A percentile compares a stretch with the other conserved stretches of the same genome.
Conservation (phyloP, 805 yeast species). For the Starmerella asiatica region DNA sequence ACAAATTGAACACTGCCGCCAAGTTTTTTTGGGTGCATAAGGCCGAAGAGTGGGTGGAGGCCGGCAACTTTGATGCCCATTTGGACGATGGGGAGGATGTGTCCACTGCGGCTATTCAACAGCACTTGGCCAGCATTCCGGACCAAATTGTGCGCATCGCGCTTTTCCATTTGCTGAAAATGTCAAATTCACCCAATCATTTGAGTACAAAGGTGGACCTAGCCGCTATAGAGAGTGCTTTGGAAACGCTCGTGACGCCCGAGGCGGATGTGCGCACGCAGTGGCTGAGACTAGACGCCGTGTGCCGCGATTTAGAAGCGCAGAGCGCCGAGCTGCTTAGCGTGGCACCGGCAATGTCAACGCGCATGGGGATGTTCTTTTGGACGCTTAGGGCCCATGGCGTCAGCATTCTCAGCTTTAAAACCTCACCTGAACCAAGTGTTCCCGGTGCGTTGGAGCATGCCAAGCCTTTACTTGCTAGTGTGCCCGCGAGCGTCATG, state of each 20-base stretch:
- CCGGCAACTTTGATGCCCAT: slow-evolving; percentile 7
- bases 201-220: too few relatives aligned
- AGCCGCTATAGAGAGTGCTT: background rate
- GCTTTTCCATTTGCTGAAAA: background rate
- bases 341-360: slow-evolving; percentile 28
- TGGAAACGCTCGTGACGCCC: background rate
- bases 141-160: slow-evolving; percentile 1
- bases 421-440: background rate
- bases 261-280: slow-evolving; percentile 32
- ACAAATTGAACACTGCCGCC: slow-evolving; percentile 13
- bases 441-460: slow-evolving; percentile 1
- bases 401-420: slow-evolving; percentile 5
- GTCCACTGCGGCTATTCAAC: background rate
- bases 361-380: slow-evolving; percentile 3
- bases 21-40: slow-evolving; percentile 1
- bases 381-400: slow-evolving; percentile 15
- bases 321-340: slow-evolving; percentile 48
- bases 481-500: slow-evolving; percentile 1
- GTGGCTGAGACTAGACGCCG: slow-evolving; percentile 56
- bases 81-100: slow-evolving; percentile 6
- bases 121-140: background rate
- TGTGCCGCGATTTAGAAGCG: slow-evolving; percentile 58
- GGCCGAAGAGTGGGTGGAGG: slow-evolving; percentile 5
- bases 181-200: background rate
- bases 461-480: slow-evolving; percentile 2